Evolutionary conservation across 371 early-diverging fungal genomes (phyloP), one percentile per base, ranked within the genome.

Genomic region (Haplosporangium sp.): DNA sequence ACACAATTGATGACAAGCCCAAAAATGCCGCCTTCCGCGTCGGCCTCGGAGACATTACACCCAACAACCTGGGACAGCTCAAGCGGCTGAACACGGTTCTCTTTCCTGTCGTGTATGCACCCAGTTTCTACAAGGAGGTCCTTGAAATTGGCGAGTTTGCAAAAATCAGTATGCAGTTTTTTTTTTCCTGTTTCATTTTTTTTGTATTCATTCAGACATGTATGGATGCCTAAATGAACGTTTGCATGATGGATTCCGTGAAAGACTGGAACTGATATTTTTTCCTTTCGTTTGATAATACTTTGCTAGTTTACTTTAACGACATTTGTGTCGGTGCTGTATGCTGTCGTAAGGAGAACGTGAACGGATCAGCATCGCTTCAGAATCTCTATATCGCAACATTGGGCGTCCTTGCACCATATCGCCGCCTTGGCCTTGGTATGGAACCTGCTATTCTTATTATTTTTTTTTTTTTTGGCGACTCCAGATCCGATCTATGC

Each of bases 361-460:
- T 73, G 18, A 62, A 46, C 23, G 81, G 64, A 55, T 64, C 72
- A 37, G 84, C 74, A 9, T 74, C 83, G 37, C 18, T 58, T 41
- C 80, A 81, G 40, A 81, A 85, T 50, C 82, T 95, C 21, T 98
- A 98, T 74, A 93, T 98, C 69, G 96, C 97, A 94, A 98, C 99
- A 0, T 83, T 98, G 53, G 97, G 99, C 42, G 96, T 98, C 41
- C 84, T 97, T 53, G 90, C 94, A 11, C 91, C 94, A 9, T 96
- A 93, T 79, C 87, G 99, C 46, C 81, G 91, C 10, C 85, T 92
- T 43, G 94, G 95, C 9, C 83, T 98, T 51, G 98, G 95, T 93
- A 83, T 67, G 74, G 36, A 10, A 21, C 11, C 6, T 8, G 40
- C 5, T 14, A 42, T 36, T 29, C n/a, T 29, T 42, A 41, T 18